These are phyloP conservation scores for Thermothelomyces thermophilus DNA, from an alignment of 2,329 filamentous ascomycete genomes.

Conservation along the genomic window DNA sequence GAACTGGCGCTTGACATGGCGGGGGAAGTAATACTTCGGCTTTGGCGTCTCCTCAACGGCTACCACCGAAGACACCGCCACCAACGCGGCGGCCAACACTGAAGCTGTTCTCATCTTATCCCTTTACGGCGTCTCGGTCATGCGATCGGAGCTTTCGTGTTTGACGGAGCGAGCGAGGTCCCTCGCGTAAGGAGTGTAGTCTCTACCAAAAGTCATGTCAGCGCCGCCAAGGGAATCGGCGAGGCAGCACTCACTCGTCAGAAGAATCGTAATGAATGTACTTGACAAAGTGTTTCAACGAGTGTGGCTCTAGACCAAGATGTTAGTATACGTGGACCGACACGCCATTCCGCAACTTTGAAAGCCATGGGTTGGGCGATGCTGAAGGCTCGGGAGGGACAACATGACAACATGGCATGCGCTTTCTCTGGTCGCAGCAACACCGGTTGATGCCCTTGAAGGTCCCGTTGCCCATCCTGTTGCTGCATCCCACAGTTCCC, in stretches of 20 bases:
- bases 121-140: conserved; percentile 16
- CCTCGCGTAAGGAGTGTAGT: conserved; percentile 7
- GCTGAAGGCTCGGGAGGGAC: not conserved
- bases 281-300: conserved; percentile 49
- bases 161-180: conserved; percentile 1
- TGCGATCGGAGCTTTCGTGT: conserved; percentile 10
- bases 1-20: conserved; percentile 47
- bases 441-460: conserved; percentile 5
- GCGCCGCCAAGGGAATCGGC: conserved; percentile 16
- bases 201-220: conserved; percentile 22
- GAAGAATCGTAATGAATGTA: conserved; percentile 50
- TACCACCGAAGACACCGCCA: conserved; percentile 40
- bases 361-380: conserved; percentile 13
- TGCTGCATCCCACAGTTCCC: not conserved
- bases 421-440: conserved; percentile 5
- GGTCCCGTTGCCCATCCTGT: too few relatives aligned
- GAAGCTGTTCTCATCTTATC: conserved; percentile 45
- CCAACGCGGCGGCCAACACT: conserved; percentile 43
- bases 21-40: conserved; percentile 52
- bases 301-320: conserved; percentile 34
- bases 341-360: not conserved
- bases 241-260: conserved; percentile 40
- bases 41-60: conserved; percentile 36
- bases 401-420: not conserved
- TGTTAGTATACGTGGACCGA: conserved; percentile 4